Base-by-base conservation (phyloP, 352 stramenopile genomes). In the Lagenidium sp. region DNA sequence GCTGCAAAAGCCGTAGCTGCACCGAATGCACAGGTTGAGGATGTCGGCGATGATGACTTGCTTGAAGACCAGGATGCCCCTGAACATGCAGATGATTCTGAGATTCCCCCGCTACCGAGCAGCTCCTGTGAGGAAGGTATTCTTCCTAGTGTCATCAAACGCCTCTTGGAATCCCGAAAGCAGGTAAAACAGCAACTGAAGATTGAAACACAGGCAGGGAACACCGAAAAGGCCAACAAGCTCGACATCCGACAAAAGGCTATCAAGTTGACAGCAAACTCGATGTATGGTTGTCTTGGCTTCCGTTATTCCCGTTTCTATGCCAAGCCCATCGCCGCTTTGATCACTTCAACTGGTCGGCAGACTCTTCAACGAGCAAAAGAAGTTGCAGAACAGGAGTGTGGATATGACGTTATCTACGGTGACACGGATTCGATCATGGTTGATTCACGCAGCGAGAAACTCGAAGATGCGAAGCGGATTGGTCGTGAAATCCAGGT, bases 361-460 rank as follows among this genome's bases (percentile, higher is more conserved):
- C 95, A 99, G 62, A 99, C 97, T 24, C 70, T 99, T 18, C 95
- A 99, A 65, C 73, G 88, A 31, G 98, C 97, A 0, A 97, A 99
- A 46, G 91, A 99, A 53, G 82, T 99, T 28, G 91, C 95, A 3
- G 90, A 99, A 57, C 85, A 97, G 42, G 80, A 97, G 50, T 95
- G 98, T 50, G 95, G 94, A 23, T 93, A 99, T 36, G 96, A 99
- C 50, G 97, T 99, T 2, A 97, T 99, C 41, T 99, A 99, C 59
- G 97, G 97, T 64, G 97, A 99, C 74, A 99, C 97, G n/a, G 97
- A 99, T 71, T 98, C 90, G 35, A 99, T 99, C 63, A 99, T 99
- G 97, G 97, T 99, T 45, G 78, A 95, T 58, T 94, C 81, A 25
- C 80, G 86, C 26, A 97, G 91, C 29, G 96, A 90, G 47, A 90